A percentile compares a stretch with the other conserved stretches of the same genome.
These are phyloP conservation scores for Gnomoniopsis sp. DNA, from an alignment of 2,329 filamentous ascomycete genomes.

Conservation along the genomic window DNA sequence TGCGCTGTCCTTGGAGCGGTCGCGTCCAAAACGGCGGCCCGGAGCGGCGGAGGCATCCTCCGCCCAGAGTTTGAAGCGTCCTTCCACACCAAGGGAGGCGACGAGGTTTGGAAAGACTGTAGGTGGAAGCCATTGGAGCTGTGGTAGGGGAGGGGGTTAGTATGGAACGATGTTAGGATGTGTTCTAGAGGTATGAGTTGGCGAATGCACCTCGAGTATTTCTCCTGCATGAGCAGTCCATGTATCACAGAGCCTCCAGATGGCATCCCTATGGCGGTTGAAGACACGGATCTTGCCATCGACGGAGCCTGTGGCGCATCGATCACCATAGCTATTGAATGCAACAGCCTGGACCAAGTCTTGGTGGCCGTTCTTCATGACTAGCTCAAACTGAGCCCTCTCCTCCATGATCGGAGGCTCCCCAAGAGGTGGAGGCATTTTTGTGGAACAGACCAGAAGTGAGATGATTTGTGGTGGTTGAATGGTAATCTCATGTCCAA, in stretches of 20 bases:
- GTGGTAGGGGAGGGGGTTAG: conserved; percentile 21
- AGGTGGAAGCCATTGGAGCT: conserved; percentile 92
- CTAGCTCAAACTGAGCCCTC: conserved; percentile 49
- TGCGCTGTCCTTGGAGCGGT: conserved; percentile 43
- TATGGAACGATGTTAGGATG: not conserved
- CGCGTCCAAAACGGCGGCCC: conserved; percentile 74
- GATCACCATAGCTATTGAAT: conserved; percentile 90
- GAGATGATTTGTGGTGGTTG: not conserved
- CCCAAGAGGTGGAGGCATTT: conserved; percentile 24
- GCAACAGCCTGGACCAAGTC: conserved; percentile 81
- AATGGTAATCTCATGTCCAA: not conserved
- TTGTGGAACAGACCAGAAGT: not conserved
- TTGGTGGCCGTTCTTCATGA: conserved; percentile 71
- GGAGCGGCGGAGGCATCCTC: conserved; percentile 81
- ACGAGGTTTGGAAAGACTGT: conserved; percentile 83
- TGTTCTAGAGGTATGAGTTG: not conserved
- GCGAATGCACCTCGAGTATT: conserved; percentile 71
- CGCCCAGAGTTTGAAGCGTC: conserved; percentile 87
- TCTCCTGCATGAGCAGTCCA: conserved; percentile 91
- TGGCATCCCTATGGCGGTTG: conserved; percentile 73
- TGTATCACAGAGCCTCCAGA: conserved; percentile 78
- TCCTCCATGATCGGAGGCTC: conserved; percentile 37
- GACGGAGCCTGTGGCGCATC: conserved; percentile 85
- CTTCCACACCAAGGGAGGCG: conserved; percentile 84
- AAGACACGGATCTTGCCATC: conserved; percentile 93